Evolutionary conservation across 306 rosid genomes (phyloP), one percentile per base, ranked within the genome.

Genomic region (Quercus wislizeni): DNA sequence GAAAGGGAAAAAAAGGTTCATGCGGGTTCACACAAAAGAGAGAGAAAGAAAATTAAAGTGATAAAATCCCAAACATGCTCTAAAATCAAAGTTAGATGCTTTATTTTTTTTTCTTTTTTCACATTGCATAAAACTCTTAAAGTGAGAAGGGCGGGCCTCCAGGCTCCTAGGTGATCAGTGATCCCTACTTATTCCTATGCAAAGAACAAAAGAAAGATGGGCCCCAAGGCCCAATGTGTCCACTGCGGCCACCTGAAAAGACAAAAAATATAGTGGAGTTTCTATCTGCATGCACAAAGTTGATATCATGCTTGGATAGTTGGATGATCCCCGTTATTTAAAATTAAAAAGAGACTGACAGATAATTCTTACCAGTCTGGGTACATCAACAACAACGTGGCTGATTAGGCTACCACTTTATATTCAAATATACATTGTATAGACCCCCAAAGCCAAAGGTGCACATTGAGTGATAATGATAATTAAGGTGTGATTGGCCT

Each of bases 51-150:
- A 84, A 90, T 82, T 20, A 76, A 73, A 80, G 81, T 84, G 82
- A 79, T 82, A 92, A 88, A 88, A 83, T 49, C 17, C 90, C 88
- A 88, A 88, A 83, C 92, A 82, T 72, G 18, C 82, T 78, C 88
- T 88, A 68, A 59, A 79, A 86, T 80, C 84, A 69, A 69, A 78
- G 84, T 57, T 30, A 49, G 31, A 59, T 76, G 55, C 82, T 63
- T 85, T 78, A 41, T 74, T 71, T 73, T 74, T 73, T 65, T 19
- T 35, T 35, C 41, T 20, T 12, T 61, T 11, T 61, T 12, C 84
- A 80, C 76, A 54, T 61, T 81, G 68, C 61, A 27, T 80, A 82
- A 85, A 81, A 49, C 49, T 28, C 49, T 63, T 64, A 80, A 68
- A 46, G 81, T 71, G 81, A 23, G 15, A 54, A 4, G 62, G 59